These are phyloP conservation scores for Pseudozyma sp. DNA, from an alignment of 1,284 basidiomycete genomes.

Conservation along the genomic window DNA sequence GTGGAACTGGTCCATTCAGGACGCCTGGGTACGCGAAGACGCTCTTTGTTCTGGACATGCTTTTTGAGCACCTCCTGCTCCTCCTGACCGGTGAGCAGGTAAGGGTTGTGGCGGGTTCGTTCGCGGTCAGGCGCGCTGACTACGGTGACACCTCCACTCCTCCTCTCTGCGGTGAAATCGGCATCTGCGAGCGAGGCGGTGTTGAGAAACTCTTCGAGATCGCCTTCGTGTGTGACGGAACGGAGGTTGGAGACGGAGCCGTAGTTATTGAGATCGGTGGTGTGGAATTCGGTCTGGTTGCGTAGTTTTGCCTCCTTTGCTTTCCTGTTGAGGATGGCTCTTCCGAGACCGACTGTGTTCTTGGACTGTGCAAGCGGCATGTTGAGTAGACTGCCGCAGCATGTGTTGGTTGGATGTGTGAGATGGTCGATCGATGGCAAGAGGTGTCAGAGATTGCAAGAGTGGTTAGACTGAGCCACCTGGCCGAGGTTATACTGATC, in stretches of 20 bases:
- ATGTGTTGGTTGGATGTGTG: background rate
- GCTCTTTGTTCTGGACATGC: slow-evolving; percentile 62
- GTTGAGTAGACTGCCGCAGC: slow-evolving; percentile 8
- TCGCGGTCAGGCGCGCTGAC: slow-evolving; percentile 75
- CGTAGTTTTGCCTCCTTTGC: slow-evolving; percentile 60
- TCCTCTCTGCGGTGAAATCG: slow-evolving; percentile 95
- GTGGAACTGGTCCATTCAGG: slow-evolving; percentile 64
- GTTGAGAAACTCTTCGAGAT: slow-evolving; percentile 94
- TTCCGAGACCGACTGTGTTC: slow-evolving; percentile 66
- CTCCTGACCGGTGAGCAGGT: slow-evolving; percentile 84
- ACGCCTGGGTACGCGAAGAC: slow-evolving; percentile 62
- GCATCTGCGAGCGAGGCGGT: slow-evolving; percentile 93
- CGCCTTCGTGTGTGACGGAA: slow-evolving; percentile 94
- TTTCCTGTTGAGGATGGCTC: slow-evolving; percentile 64
- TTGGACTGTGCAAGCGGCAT: slow-evolving; percentile 65
- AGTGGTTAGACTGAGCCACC: slow-evolving; percentile 10
- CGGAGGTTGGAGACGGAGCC: slow-evolving; percentile 73
- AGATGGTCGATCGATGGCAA: slow-evolving; percentile 1
- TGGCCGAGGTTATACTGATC: background rate
- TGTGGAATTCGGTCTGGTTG: slow-evolving; percentile 63
- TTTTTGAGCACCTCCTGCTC: slow-evolving; percentile 74
- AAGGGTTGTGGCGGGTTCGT: slow-evolving; percentile 77
- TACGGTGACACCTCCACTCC: slow-evolving; percentile 82
- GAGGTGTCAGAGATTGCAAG: background rate
- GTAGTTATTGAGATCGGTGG: slow-evolving; percentile 70